Evolutionary conservation across 2,329 filamentous ascomycete species (phyloP), one percentile per base, ranked within the genome.

Genomic region (Botrytis medusae): DNA sequence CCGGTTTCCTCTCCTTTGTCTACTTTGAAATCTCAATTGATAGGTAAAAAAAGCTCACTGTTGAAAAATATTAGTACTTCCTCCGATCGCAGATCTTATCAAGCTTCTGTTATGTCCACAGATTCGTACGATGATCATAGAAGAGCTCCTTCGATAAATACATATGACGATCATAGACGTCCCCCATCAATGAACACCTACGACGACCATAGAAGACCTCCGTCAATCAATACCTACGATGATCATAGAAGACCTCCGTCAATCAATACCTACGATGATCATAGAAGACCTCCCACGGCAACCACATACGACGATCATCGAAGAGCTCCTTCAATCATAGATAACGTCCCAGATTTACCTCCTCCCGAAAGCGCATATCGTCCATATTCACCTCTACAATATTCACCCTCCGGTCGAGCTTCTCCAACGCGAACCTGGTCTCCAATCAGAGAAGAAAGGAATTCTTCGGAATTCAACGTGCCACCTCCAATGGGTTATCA

Each of bases 401-500:
- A 88, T 76, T 85, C 85, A 51, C 83, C 84, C 57, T 82, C 84
- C 72, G 85, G 83, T 72, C 81, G 84, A 20, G 78, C 81, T 22
- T 90, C 90, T 9, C 88, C 88, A 0, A 86, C 87, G 1, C 84
- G 89, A 72, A 85, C 88, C 2, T 92, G 89, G 87, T 86, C 87
- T 1, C 88, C 89, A 0, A 86, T 86, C 25, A 83, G 84, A 74
- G 78, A 68, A 74, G 78, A 68, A 25, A 57, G 64, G 34, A 77
- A 65, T 1, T 85, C 85, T 4, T 84, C 84, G 46, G 93, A 95
- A 74, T 93, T 92, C 82, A 70, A 60, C 20, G 82, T 87, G 42
- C 88, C 93, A 69, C 92, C 93, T 14, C 91, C 93, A 4, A 89
- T 93, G 1, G 90, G 86, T 76, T 85, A 91, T 37, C 87, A 90